phyloP scores from a whole-genome alignment of 169 alveolate genomes.

The Eimeria falciformis region DNA sequence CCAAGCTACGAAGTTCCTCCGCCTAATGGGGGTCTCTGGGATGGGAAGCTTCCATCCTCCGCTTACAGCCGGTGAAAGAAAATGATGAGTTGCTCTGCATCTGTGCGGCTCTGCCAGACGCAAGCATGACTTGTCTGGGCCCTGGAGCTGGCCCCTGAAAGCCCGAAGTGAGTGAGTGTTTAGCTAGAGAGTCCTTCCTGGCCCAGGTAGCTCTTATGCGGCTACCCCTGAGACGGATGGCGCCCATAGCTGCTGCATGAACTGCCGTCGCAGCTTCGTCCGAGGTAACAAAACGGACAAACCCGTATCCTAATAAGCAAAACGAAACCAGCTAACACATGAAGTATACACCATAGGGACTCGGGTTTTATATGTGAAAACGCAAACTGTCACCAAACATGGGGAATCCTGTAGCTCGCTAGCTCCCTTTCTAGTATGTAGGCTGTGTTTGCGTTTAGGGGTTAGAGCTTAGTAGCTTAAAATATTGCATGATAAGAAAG shows the following conservation, averaged over 20 bases:
- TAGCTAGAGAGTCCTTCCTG: constrained; percentile 82
- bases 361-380: neutral
- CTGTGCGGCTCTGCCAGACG: neutral
- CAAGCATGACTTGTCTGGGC: neutral
- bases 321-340: neutral
- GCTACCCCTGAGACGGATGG: constrained; percentile 81
- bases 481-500: neutral
- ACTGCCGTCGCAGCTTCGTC: constrained; percentile 80
- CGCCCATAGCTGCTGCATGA: constrained; percentile 80
- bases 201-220: constrained; percentile 85
- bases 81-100: neutral
- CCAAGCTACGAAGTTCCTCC: neutral
- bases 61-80: neutral
- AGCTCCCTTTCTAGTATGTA: no score
- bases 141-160: neutral
- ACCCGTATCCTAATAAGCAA: constrained; percentile 80
- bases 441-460: no score
- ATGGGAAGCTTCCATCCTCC: neutral
- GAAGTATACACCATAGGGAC: neutral
- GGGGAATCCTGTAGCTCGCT: neutral
- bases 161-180: constrained; percentile 33
- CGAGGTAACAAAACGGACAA: constrained; percentile 82
- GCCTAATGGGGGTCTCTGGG: neutral
- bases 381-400: neutral
- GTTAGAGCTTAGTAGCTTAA: neutral